phyloP scores from a whole-genome alignment of 805 yeast genomes.

The Metschnikowia borealis region DNA sequence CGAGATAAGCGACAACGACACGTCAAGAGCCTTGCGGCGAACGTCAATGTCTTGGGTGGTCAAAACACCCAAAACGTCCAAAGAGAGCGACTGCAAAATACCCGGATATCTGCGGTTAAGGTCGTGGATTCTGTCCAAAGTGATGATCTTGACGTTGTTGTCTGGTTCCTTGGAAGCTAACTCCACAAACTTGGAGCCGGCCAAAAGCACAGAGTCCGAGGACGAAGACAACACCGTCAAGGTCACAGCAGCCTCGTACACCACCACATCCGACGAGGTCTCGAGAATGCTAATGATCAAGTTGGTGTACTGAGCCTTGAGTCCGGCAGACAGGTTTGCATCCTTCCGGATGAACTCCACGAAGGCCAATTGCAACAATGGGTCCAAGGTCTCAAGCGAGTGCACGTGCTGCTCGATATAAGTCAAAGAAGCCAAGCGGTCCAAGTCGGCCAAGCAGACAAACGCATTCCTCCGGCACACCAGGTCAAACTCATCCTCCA shows the following conservation, averaged over 20 bases:
- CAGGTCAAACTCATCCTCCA: constrained; percentile 82
- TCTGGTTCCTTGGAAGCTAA: constrained; percentile 91
- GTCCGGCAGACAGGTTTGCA: constrained; percentile 43
- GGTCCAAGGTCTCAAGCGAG: constrained; percentile 63
- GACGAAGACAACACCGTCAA: constrained; percentile 56
- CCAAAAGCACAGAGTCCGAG: constrained; percentile 64
- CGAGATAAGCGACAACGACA: constrained; percentile 75
- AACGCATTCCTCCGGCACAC: constrained; percentile 96
- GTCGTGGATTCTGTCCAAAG: constrained; percentile 78
- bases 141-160: constrained; percentile 89
- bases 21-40: constrained; percentile 79
- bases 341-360: constrained; percentile 90
- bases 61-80: constrained; percentile 82
- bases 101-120: constrained; percentile 76
- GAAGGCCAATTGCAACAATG: constrained; percentile 81
- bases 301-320: constrained; percentile 67
- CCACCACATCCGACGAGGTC: constrained; percentile 65
- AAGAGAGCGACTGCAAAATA: constrained; percentile 71
- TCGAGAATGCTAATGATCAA: constrained; percentile 72
- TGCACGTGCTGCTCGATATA: constrained; percentile 71
- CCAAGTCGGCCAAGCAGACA: constrained; percentile 75
- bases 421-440: constrained; percentile 78
- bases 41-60: constrained; percentile 90
- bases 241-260: constrained; percentile 88
- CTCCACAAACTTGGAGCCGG: constrained; percentile 83